A percentile compares a stretch with the other conserved stretches of the same genome.
phyloP scores from a whole-genome alignment of 495 filamentous ascomycete genomes.

The Collariella sp. region DNA sequence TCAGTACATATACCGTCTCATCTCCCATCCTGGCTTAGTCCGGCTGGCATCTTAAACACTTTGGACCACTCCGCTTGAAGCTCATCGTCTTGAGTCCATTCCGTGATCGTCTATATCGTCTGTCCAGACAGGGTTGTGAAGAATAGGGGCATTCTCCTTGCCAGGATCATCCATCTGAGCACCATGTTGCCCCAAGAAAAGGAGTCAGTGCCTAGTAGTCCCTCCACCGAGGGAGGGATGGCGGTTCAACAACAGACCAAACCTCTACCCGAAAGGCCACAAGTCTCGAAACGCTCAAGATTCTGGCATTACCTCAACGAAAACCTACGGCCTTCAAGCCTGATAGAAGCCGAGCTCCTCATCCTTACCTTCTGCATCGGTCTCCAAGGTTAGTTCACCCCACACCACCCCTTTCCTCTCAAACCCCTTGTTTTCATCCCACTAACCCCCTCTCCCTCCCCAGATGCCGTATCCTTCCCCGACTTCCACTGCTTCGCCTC shows the following conservation, averaged over 20 bases:
- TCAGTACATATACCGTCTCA: background rate
- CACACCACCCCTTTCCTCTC: background rate
- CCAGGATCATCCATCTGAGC: background rate
- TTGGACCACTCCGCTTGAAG: too few relatives aligned
- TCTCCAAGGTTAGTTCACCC: slow-evolving; percentile 24
- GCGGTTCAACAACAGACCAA: background rate
- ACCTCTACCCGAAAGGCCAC: background rate
- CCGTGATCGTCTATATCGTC: too few relatives aligned
- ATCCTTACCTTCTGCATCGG: slow-evolving; percentile 39
- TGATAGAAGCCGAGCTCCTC: slow-evolving; percentile 36
- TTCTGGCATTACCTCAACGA: slow-evolving; percentile 32
- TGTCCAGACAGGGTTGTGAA: too few relatives aligned
- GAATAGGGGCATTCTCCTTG: background rate
- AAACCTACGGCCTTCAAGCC: slow-evolving; percentile 26
- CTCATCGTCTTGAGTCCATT: too few relatives aligned
- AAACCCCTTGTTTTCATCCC: background rate
- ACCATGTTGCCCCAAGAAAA: background rate
- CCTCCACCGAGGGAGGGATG: background rate
- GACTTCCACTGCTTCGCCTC: slow-evolving; percentile 58
- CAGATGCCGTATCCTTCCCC: slow-evolving; percentile 53
- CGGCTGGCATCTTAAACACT: too few relatives aligned
- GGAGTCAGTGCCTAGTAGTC: background rate
- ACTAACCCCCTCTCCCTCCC: background rate
- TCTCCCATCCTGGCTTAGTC: background rate
- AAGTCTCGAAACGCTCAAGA: slow-evolving; percentile 10